Evolutionary conservation across 352 stramenopile species (phyloP), one percentile per base, ranked within the genome.

Genomic region (Globisporangium cystogenes): DNA sequence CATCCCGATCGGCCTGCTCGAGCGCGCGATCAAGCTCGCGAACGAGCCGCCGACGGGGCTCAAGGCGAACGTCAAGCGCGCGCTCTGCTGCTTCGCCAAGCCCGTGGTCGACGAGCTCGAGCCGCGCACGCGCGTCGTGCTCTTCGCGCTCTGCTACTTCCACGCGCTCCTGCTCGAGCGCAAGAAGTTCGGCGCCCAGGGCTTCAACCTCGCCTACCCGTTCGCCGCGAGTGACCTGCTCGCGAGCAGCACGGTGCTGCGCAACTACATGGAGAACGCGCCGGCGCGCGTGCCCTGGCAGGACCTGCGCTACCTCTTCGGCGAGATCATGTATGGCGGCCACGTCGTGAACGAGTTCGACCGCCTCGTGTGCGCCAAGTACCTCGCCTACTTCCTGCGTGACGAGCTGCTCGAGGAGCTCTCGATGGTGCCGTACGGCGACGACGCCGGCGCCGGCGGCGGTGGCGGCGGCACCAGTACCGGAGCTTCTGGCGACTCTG

Each of bases 231-330:
- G 86, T 21, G 89, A 97, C 51, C 63, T 97, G 21, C 62, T 93
- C 6, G 70, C 81, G 14, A 96, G 82, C 40, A 87, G 80, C 20
- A 87, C 81, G 1, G 86, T 96, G 45, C 56, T 97, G 4, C 69
- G 74, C 31, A 97, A 97, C 55, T 96, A 97, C 68, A 97, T 97
- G 88, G 90, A 97, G 37, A 96, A 91, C 46, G 86, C 82, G 1
- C 87, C 87, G 0, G 76, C 74, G 4, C 88, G 82, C 18, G 86
- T 97, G 3, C 89, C 90, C 31, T 97, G 90, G 89, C 80, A 78
- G 6, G 90, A 97, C 62, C 58, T 97, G 26, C 74, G 89, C 21
- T 95, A 95, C 55, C 53, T 95, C 18, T 89, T 95, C 70, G 85
- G 85, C 0, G 82, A 95, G 61, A 95, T 95, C 65, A 93, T 95